Conservation (phyloP, 1,284 basidiomycete species). For the Sphaerobolus stellatus region DNA sequence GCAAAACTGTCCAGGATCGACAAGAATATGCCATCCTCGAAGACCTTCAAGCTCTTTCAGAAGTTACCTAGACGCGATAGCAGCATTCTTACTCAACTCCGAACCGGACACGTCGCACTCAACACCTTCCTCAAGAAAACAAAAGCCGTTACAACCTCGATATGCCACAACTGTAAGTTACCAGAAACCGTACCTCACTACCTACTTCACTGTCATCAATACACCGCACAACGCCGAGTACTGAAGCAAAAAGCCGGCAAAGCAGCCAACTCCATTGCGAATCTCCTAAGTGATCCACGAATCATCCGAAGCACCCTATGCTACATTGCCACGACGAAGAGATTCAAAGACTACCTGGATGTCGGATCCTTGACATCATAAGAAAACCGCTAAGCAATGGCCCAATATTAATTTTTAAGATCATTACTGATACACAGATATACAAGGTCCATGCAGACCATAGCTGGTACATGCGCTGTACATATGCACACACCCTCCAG, state of each 20-base stretch:
- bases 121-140: constrained; percentile 7
- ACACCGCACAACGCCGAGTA: not conserved
- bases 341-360: not conserved
- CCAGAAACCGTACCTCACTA: constrained; percentile 7
- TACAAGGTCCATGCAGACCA: too few species aligned
- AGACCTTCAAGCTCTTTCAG: not conserved
- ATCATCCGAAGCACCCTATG: not conserved
- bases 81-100: constrained; percentile 8
- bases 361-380: too few species aligned
- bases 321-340: not conserved
- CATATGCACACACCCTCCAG: too few species aligned
- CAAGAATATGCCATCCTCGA: not conserved
- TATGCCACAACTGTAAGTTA: constrained; percentile 1
- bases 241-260: not conserved
- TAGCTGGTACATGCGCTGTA: too few species aligned
- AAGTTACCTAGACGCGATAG: not conserved
- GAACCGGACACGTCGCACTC: constrained; percentile 9
- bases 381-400: too few species aligned
- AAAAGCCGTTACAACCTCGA: not conserved
- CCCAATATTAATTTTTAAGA: too few species aligned
- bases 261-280: not conserved
- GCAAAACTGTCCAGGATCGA: not conserved
- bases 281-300: not conserved
- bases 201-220: constrained; percentile 6
- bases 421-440: too few species aligned